These are phyloP conservation scores for Wickerhamiella azyma DNA, from an alignment of 805 yeast genomes.

Conservation along the genomic window DNA sequence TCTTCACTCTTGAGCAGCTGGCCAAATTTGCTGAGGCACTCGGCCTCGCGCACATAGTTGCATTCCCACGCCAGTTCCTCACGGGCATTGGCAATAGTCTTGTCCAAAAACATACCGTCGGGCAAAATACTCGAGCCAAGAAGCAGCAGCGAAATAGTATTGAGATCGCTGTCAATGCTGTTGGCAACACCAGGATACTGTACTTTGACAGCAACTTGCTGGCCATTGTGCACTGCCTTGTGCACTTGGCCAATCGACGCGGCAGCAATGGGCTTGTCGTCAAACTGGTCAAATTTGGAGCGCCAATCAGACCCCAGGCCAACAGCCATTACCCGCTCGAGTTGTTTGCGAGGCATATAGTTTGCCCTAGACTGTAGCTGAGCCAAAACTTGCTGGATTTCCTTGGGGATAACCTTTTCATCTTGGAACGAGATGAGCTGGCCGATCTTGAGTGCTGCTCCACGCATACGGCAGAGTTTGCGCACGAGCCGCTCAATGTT, in stretches of 20 bases:
- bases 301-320: conserved; percentile 80
- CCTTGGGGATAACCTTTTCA: conserved; percentile 67
- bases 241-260: conserved; percentile 98
- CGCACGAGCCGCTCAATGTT: conserved; percentile 81
- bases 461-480: conserved; percentile 87
- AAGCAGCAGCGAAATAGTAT: conserved; percentile 63
- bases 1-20: conserved; percentile 47
- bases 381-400: conserved; percentile 64
- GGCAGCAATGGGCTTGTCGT: conserved; percentile 87
- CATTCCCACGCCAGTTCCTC: conserved; percentile 95
- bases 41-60: conserved; percentile 84
- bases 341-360: conserved; percentile 89
- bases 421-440: conserved; percentile 95
- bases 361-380: conserved; percentile 90
- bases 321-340: conserved; percentile 54
- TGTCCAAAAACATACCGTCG: conserved; percentile 80
- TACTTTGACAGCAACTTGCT: conserved; percentile 78
- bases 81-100: conserved; percentile 85
- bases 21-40: conserved; percentile 52
- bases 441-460: conserved; percentile 97
- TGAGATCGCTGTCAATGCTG: conserved; percentile 87
- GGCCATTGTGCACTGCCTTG: conserved; percentile 48
- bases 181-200: conserved; percentile 96
- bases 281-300: conserved; percentile 50
- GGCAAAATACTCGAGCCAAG: conserved; percentile 83